phyloP scores from a whole-genome alignment of 352 stramenopile genomes.

The Phytophthora europaea region DNA sequence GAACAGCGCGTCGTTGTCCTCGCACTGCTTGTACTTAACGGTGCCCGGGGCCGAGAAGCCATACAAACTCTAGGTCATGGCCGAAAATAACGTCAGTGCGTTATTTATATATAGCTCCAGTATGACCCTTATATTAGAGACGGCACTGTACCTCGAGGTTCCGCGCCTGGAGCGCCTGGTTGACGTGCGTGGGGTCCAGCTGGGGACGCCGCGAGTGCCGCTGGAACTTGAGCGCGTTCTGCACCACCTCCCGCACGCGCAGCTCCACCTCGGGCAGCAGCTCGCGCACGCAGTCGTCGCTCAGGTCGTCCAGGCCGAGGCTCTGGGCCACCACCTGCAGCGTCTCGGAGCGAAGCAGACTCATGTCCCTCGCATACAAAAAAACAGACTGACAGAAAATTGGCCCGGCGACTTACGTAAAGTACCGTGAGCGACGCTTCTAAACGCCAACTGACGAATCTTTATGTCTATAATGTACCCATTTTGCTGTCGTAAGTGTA shows the following conservation, averaged over 20 bases:
- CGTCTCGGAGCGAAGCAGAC: conserved; percentile 74
- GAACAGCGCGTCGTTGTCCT: conserved; percentile 69
- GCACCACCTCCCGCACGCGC: conserved; percentile 82
- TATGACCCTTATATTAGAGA: not conserved
- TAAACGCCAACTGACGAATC: not conserved
- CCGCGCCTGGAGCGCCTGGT: conserved; percentile 79
- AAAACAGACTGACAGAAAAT: conserved; percentile 26
- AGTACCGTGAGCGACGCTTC: not conserved
- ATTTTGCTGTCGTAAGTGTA: not conserved
- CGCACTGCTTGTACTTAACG: conserved; percentile 68
- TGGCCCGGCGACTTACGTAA: not conserved
- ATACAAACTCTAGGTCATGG: conserved; percentile 64
- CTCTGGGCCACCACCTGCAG: conserved; percentile 81
- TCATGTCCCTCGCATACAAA: conserved; percentile 58
- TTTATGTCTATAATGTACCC: conserved; percentile 1
- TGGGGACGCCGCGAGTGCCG: conserved; percentile 68
- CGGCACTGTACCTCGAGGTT: conserved; percentile 61
- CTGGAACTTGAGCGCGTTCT: conserved; percentile 90
- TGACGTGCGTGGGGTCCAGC: conserved; percentile 75
- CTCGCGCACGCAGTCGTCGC: conserved; percentile 68
- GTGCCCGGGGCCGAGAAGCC: conserved; percentile 69
- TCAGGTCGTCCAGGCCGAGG: conserved; percentile 77
- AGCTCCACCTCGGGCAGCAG: conserved; percentile 85
- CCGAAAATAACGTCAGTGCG: not conserved
- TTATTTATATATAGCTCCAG: not conserved